phyloP scores from a whole-genome alignment of 768 basidiomycete species.

The Panus rudis region DNA sequence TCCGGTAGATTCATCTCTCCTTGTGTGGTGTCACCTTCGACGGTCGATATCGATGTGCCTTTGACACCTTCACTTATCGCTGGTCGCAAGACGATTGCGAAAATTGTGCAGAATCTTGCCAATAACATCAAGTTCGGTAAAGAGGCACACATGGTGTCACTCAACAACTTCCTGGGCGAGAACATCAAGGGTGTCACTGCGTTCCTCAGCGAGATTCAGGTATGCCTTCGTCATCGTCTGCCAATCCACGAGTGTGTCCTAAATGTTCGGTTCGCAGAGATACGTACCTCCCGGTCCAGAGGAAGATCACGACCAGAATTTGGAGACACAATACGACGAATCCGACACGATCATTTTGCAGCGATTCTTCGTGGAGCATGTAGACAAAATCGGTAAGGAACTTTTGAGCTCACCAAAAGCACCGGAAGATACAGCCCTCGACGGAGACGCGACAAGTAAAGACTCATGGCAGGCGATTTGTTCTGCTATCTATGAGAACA shows the following conservation, averaged over 20 bases:
- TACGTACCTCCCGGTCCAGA: constrained; percentile 37
- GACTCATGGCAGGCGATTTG: constrained; percentile 74
- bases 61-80: constrained; percentile 56
- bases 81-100: constrained; percentile 81
- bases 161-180: constrained; percentile 68
- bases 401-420: constrained; percentile 66
- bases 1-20: constrained; percentile 79
- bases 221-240: constrained; percentile 25
- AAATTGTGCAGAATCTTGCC: constrained; percentile 88
- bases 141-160: constrained; percentile 74
- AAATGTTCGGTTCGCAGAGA: constrained; percentile 27
- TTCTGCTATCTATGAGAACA: constrained; percentile 71
- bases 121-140: constrained; percentile 94
- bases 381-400: constrained; percentile 84
- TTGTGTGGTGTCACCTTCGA: constrained; percentile 80
- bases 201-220: constrained; percentile 72
- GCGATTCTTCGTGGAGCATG: constrained; percentile 78
- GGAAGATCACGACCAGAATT: constrained; percentile 66
- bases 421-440: constrained; percentile 20
- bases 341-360: constrained; percentile 80
- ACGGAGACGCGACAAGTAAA: constrained; percentile 37
- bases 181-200: constrained; percentile 70
- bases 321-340: constrained; percentile 72
- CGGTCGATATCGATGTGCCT: constrained; percentile 75
- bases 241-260: neutral